Evolutionary conservation across 345 rosid species (phyloP).

Genomic region (Eucalyptus pauciflora): DNA sequence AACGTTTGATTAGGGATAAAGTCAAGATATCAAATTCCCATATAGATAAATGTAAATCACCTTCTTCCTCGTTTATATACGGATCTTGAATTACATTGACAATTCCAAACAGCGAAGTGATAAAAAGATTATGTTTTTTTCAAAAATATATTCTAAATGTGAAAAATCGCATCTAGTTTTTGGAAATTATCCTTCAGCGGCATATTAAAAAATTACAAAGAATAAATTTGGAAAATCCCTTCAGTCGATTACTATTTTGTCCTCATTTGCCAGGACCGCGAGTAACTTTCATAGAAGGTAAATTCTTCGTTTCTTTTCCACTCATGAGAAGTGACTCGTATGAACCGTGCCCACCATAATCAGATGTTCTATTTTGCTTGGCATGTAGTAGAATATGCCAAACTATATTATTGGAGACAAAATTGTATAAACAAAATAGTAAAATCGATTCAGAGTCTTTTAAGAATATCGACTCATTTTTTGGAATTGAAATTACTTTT

Average conservation of each 20-base stretch:
- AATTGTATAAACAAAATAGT: not conserved
- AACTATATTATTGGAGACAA: not conserved
- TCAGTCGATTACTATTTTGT: not conserved
- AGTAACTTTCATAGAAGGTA: not conserved
- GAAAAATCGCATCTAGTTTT: not conserved
- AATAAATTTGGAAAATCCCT: not conserved
- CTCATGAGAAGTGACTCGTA: not conserved
- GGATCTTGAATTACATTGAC: not conserved
- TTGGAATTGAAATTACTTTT: not conserved
- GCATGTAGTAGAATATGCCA: not conserved
- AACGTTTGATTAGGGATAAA: not conserved
- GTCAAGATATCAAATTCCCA: not conserved
- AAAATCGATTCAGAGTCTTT: not conserved
- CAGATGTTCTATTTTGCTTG: not conserved
- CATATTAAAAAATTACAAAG: not conserved
- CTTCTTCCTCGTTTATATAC: not conserved
- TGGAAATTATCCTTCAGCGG: not conserved
- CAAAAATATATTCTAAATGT: not conserved
- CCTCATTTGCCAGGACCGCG: not conserved
- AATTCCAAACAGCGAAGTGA: not conserved
- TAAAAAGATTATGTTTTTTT: not conserved
- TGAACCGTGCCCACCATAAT: not conserved
- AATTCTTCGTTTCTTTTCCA: not conserved
- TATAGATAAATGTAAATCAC: not conserved
- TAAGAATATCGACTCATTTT: not conserved